Percentiles rank a stretch among this genome's conserved stretches.
phyloP scores from a whole-genome alignment of 768 basidiomycete genomes.

The Suillus sp. region DNA sequence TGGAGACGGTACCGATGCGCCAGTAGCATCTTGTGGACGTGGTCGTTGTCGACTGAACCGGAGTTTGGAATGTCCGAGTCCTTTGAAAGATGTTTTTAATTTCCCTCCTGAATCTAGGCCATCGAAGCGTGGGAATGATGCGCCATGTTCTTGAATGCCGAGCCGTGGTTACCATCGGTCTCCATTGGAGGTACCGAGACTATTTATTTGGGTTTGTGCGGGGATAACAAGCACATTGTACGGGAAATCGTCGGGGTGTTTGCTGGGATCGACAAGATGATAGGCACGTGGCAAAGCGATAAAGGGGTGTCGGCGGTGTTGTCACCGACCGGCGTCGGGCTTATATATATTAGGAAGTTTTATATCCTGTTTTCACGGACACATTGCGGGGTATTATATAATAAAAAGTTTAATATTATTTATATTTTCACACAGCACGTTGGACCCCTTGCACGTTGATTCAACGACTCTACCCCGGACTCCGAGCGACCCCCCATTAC shows the following conservation, averaged over 20 bases:
- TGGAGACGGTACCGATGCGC: too few species aligned
- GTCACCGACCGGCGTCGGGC: too few species aligned
- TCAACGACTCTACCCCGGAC: conserved; percentile 3
- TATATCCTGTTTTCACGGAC: too few species aligned
- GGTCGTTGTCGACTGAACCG: background rate
- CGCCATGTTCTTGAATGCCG: background rate
- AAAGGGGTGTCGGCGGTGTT: too few species aligned
- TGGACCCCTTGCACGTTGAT: conserved; percentile 4
- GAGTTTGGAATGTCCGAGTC: background rate
- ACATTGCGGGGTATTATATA: too few species aligned
- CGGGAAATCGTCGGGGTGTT: too few species aligned
- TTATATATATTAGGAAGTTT: too few species aligned
- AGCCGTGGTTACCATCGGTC: background rate
- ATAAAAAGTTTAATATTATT: too few species aligned
- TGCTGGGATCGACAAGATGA: too few species aligned
- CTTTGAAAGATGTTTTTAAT: background rate
- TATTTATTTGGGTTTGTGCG: too few species aligned
- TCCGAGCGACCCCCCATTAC: conserved; percentile 5
- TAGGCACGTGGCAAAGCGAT: too few species aligned
- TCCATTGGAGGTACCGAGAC: background rate
- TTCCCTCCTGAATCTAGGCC: background rate
- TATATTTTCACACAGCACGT: background rate
- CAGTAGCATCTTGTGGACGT: background rate
- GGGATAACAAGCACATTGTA: too few species aligned
- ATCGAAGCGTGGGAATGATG: background rate